Evolutionary conservation across 257 asterid species (phyloP), one percentile per base, ranked within the genome.

Genomic region (Fraxinus americana): DNA sequence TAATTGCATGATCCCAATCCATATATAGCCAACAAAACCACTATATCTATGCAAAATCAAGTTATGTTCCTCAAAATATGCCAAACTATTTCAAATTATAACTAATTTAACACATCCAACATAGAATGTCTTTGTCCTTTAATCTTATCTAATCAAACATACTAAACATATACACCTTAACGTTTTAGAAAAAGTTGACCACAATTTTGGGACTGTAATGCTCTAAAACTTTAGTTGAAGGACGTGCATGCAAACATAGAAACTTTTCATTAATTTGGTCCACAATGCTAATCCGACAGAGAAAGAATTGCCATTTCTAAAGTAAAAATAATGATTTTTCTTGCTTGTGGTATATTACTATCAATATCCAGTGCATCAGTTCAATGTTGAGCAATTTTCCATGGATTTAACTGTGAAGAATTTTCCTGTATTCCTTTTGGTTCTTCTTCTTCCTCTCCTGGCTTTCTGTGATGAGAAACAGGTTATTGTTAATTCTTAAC

Each of bases 381-480:
- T 72, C 76, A 57, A 74, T 86, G 77, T 71, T 6, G 27, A 11
- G 79, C 79, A 30, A 19, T 30, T 54, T 67, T 25, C 41, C 39
- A 19, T 38, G 71, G 23, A 67, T 67, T 80, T 39, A 67, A 70
- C 68, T 2, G 89, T 91, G 93, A 84, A 80, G 72, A 85, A 57
- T 39, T 75, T 79, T 66, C 72, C 29, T 50, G 2, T 75, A 61
- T 34, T 83, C 61, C 19, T 83, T 77, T 8, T 63, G 36, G 16
- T 11, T 12, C 70, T 89, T 52, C 85, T 87, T 67, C 84, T 81
- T 76, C 91, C 93, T 21, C 41, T 88, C 72, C 84, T 87, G 45
- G 91, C 80, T 83, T 86, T 90, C 67, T 90, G 85, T 48, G 43
- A 81, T 71, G 81, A 85, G 23, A 88, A 67, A 85, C 90, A 91